Percentiles rank a stretch among this genome's conserved stretches.
Conservation (phyloP, 768 basidiomycete species). For the Suillus ampliporus region DNA sequence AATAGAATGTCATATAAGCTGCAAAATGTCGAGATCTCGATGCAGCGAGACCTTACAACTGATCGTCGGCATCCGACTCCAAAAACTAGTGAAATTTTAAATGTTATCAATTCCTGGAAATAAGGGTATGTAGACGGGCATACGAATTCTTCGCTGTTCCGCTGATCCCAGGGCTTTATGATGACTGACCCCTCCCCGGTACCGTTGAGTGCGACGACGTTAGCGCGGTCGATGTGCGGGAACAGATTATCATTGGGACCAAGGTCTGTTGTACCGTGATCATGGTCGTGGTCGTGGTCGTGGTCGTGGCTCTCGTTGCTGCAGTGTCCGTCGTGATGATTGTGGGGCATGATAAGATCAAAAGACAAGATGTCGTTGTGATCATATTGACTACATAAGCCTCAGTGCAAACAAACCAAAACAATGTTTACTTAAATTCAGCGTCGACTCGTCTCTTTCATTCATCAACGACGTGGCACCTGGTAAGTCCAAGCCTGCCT, state of each 20-base stretch:
- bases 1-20: slow-evolving; percentile 16
- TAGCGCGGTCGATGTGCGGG: slow-evolving; percentile 73
- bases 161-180: slow-evolving; percentile 88
- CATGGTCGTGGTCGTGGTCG: slow-evolving; percentile 63
- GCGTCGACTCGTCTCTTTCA: neutral
- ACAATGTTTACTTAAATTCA: neutral
- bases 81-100: slow-evolving; percentile 57
- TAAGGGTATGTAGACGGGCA: slow-evolving; percentile 21
- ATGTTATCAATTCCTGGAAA: neutral
- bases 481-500: slow-evolving; percentile 29
- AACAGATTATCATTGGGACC: slow-evolving; percentile 76
- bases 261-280: slow-evolving; percentile 44
- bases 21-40: neutral
- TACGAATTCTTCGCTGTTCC: slow-evolving; percentile 74
- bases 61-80: slow-evolving; percentile 92
- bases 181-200: slow-evolving; percentile 55
- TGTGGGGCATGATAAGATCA: slow-evolving; percentile 52
- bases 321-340: slow-evolving; percentile 50
- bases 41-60: slow-evolving; percentile 60
- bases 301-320: slow-evolving; percentile 64
- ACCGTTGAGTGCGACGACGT: slow-evolving; percentile 83
- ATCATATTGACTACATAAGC: neutral
- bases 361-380: neutral
- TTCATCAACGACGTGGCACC: neutral
- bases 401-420: neutral